A percentile compares a stretch with the other conserved stretches of the same genome.
These are phyloP conservation scores for Penicillium sp. DNA, from an alignment of 2,329 filamentous ascomycete genomes.

Conservation along the genomic window DNA sequence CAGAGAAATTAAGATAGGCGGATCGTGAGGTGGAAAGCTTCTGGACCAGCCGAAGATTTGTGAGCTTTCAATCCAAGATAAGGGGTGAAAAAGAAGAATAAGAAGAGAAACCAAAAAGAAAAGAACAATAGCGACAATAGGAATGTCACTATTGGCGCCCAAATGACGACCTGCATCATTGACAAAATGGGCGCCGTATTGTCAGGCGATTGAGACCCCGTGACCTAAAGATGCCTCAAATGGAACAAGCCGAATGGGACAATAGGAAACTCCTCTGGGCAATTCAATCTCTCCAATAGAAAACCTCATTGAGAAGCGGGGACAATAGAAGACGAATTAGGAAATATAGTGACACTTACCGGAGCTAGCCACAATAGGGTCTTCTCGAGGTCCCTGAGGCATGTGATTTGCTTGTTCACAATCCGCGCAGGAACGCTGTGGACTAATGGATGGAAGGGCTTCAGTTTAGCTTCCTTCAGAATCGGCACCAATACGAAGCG, in stretches of 20 bases:
- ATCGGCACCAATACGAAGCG: slow-evolving; percentile 75
- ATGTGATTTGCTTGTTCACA: slow-evolving; percentile 78
- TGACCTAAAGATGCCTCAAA: background rate
- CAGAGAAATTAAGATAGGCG: slow-evolving; percentile 82
- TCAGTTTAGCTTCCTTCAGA: slow-evolving; percentile 65
- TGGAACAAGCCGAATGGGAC: too few relatives aligned
- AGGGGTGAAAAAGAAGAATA: background rate
- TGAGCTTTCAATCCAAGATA: background rate
- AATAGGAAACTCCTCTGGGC: too few relatives aligned
- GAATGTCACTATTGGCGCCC: background rate
- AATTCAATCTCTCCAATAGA: background rate
- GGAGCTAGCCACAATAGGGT: slow-evolving; percentile 84
- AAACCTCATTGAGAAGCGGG: background rate
- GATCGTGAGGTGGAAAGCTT: slow-evolving; percentile 64
- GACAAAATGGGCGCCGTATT: background rate
- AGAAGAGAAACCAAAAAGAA: background rate
- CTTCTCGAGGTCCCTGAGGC: slow-evolving; percentile 90
- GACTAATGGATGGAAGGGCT: slow-evolving; percentile 76
- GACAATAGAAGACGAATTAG: background rate
- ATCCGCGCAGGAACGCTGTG: slow-evolving; percentile 75
- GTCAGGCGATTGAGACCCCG: background rate
- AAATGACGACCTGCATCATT: background rate
- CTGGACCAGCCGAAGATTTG: slow-evolving; percentile 49
- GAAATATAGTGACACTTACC: slow-evolving; percentile 60
- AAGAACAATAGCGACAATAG: background rate